These are phyloP conservation scores for Cutaneotrichosporon sp. DNA, from an alignment of 1,284 basidiomycete genomes.

Conservation along the genomic window DNA sequence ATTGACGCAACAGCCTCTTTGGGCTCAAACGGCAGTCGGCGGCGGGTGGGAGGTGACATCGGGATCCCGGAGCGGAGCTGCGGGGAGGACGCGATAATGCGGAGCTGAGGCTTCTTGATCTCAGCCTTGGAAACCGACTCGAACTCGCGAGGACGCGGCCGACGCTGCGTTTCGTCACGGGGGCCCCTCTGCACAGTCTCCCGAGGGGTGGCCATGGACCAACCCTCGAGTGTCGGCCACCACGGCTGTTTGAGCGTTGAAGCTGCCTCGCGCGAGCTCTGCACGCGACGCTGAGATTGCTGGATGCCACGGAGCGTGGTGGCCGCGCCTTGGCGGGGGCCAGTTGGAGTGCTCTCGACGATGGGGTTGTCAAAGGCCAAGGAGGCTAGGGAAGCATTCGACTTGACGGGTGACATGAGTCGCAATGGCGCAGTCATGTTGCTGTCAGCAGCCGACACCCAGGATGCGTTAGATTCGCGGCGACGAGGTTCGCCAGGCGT, in stretches of 20 bases:
- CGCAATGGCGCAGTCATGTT: constrained; percentile 16
- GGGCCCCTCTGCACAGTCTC: neutral
- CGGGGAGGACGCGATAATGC: constrained; percentile 38
- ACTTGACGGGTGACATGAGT: constrained; percentile 30
- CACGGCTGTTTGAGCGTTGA: constrained; percentile 1
- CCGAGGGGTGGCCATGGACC: constrained; percentile 19
- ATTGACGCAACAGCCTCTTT: constrained; percentile 33
- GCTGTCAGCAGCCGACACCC: constrained; percentile 22
- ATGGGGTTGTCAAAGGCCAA: constrained; percentile 12
- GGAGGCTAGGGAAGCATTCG: constrained; percentile 27
- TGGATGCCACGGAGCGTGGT: constrained; percentile 17
- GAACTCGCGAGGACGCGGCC: neutral
- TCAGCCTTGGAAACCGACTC: neutral
- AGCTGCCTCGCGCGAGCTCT: neutral
- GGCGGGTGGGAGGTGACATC: neutral
- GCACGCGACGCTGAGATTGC: constrained; percentile 13
- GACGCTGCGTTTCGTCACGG: neutral
- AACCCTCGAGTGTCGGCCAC: constrained; percentile 24
- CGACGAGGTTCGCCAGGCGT: constrained; percentile 4
- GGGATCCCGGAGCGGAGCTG: neutral
- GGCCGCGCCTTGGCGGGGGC: neutral
- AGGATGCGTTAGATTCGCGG: constrained; percentile 24
- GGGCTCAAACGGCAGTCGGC: constrained; percentile 34
- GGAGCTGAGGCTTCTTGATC: constrained; percentile 14
- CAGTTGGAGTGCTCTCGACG: neutral